Evolutionary conservation across 257 asterid species (phyloP).

Genomic region (Rhazya stricta): DNA sequence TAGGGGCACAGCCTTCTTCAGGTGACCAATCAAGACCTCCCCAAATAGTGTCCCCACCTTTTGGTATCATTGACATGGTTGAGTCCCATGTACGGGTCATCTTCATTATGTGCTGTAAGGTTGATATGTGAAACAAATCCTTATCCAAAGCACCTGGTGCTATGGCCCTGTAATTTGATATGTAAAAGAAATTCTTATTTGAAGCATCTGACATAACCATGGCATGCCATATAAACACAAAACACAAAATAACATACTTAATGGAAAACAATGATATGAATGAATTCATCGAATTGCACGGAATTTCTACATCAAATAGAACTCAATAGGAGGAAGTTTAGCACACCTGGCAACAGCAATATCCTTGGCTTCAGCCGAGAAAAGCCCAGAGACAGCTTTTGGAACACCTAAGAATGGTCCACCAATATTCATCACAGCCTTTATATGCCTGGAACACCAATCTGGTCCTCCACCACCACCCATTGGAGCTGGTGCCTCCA

Average conservation of each 20-base stretch:
- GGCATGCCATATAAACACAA: background rate
- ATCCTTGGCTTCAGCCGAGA: slow-evolving; percentile 79
- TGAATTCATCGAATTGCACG: background rate
- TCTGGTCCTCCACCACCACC: slow-evolving; percentile 94
- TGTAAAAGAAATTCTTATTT: slow-evolving; percentile 30
- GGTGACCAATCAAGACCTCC: slow-evolving; percentile 95
- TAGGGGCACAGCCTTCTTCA: slow-evolving; percentile 54
- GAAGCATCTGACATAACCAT: background rate
- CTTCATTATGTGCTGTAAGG: slow-evolving; percentile 79
- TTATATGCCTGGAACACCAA: slow-evolving; percentile 88
- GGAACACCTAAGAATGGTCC: slow-evolving; percentile 84
- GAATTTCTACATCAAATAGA: background rate
- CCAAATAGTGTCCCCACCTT: slow-evolving; percentile 92
- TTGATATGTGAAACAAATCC: slow-evolving; percentile 55
- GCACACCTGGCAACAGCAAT: slow-evolving; percentile 68
- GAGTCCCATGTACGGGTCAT: slow-evolving; percentile 98
- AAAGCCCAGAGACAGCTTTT: slow-evolving; percentile 74
- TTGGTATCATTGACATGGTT: slow-evolving; percentile 92
- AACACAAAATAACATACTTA: background rate
- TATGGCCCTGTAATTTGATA: slow-evolving; percentile 40
- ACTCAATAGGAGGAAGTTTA: background rate
- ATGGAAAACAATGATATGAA: background rate
- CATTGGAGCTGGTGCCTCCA: slow-evolving; percentile 83
- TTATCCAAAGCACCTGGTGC: slow-evolving; percentile 21
- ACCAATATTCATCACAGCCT: slow-evolving; percentile 85